Percentiles rank a stretch among this genome's conserved stretches.
phyloP scores from a whole-genome alignment of 768 basidiomycete genomes.

The Pholiota conissans region DNA sequence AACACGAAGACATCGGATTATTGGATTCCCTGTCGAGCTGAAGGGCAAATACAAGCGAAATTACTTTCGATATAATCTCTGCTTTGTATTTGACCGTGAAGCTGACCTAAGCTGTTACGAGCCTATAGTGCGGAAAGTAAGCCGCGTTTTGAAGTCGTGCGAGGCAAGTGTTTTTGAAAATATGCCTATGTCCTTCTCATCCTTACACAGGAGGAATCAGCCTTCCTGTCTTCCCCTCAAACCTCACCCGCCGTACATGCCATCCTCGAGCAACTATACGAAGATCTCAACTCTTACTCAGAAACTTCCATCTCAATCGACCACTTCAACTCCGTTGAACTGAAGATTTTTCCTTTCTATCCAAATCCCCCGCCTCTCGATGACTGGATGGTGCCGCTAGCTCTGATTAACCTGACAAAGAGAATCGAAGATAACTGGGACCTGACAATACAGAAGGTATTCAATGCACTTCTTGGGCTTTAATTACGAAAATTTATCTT shows the following conservation, averaged over 20 bases:
- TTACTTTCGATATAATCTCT: slow-evolving; percentile 92
- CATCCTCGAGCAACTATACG: slow-evolving; percentile 94
- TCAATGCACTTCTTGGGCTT: not conserved
- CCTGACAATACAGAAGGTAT: slow-evolving; percentile 85
- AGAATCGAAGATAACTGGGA: slow-evolving; percentile 94
- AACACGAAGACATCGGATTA: slow-evolving; percentile 78
- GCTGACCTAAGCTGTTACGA: slow-evolving; percentile 96
- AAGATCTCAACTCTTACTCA: slow-evolving; percentile 96
- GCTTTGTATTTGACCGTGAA: slow-evolving; percentile 91
- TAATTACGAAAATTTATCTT: no score
- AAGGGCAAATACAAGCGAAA: slow-evolving; percentile 78
- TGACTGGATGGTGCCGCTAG: slow-evolving; percentile 95
- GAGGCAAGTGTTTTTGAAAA: slow-evolving; percentile 59
- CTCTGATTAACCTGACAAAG: slow-evolving; percentile 80
- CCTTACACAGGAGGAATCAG: slow-evolving; percentile 73
- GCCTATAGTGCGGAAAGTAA: slow-evolving; percentile 92
- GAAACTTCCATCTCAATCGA: slow-evolving; percentile 93
- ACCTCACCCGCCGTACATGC: slow-evolving; percentile 70
- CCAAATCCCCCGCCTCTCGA: slow-evolving; percentile 88
- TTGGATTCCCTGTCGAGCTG: slow-evolving; percentile 88
- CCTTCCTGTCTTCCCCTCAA: slow-evolving; percentile 75
- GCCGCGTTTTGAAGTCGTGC: slow-evolving; percentile 82
- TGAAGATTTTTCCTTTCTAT: slow-evolving; percentile 96
- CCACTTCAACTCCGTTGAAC: slow-evolving; percentile 89
- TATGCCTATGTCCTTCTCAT: slow-evolving; percentile 4